phyloP scores from a whole-genome alignment of 2,329 filamentous ascomycete genomes.

The Elsinoe ampelina region DNA sequence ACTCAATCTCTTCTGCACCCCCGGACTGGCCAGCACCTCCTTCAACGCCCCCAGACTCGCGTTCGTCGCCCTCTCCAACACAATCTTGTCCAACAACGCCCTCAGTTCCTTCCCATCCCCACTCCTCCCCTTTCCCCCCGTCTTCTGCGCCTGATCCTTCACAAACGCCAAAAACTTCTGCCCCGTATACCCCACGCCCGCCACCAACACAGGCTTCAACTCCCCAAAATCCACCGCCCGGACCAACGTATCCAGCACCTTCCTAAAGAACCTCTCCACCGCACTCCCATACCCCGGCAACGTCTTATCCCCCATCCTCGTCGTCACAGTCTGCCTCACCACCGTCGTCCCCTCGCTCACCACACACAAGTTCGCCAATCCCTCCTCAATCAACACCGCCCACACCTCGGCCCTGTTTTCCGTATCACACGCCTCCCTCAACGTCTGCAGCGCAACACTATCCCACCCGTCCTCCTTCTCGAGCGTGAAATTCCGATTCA shows the following conservation, averaged over 20 bases:
- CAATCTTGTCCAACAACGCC: conserved; percentile 51
- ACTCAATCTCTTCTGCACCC: conserved; percentile 66
- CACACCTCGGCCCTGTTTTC: conserved; percentile 74
- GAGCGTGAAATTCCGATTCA: conserved; percentile 78
- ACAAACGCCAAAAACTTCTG: conserved; percentile 70
- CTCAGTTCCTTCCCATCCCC: conserved; percentile 50
- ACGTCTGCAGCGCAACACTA: conserved; percentile 68
- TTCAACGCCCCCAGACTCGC: conserved; percentile 42
- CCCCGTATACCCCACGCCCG: conserved; percentile 82
- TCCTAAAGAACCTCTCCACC: conserved; percentile 60
- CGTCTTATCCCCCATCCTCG: conserved; percentile 54
- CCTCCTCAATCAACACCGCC: conserved; percentile 90
- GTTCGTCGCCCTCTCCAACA: conserved; percentile 46
- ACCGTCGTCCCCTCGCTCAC: conserved; percentile 74
- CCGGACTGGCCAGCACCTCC: conserved; percentile 73
- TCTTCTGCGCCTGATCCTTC: conserved; percentile 40
- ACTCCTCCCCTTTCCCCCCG: conserved; percentile 3
- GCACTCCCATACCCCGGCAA: conserved; percentile 53
- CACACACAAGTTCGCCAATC: conserved; percentile 70
- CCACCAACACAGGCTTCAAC: conserved; percentile 67
- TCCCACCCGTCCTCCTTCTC: conserved; percentile 86
- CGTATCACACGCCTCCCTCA: conserved; percentile 69
- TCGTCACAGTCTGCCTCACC: conserved; percentile 58
- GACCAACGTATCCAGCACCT: conserved; percentile 63
- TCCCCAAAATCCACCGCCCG: conserved; percentile 66